These are phyloP conservation scores for Globisporangium nunn DNA, from an alignment of 352 stramenopile genomes.

Conservation along the genomic window DNA sequence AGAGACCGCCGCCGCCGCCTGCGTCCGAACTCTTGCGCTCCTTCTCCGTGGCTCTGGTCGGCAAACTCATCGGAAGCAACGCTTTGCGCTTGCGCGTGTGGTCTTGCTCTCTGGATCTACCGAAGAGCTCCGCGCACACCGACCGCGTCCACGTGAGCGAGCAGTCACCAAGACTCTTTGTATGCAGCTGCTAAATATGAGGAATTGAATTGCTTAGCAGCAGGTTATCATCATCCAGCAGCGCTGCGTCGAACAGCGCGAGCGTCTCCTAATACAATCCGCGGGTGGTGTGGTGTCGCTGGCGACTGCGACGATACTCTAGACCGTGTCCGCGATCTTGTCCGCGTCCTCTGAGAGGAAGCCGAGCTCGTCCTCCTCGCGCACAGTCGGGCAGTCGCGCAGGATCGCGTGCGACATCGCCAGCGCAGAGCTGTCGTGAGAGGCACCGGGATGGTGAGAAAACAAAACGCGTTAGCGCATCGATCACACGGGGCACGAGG, in stretches of 20 bases:
- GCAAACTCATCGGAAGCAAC: not conserved
- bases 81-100: no score
- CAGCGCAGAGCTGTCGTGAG: constrained; percentile 40
- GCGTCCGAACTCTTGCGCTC: constrained; percentile 5
- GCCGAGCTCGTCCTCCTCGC: constrained; percentile 76
- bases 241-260: no score
- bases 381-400: constrained; percentile 62
- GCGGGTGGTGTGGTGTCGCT: no score
- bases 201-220: no score
- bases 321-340: constrained; percentile 72
- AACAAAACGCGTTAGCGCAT: not conserved
- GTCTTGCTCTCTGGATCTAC: no score
- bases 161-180: no score
- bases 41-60: constrained; percentile 2
- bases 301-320: constrained; percentile 8
- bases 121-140: not conserved
- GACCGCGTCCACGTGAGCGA: no score
- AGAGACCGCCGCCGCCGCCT: constrained; percentile 2
- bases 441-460: not conserved
- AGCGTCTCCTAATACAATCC: no score
- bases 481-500: not conserved
- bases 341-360: constrained; percentile 59
- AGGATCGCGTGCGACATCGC: constrained; percentile 75
- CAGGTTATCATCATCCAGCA: not conserved
- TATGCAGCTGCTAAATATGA: no score